Evolutionary conservation across 2,329 filamentous ascomycete genomes (phyloP).

Genomic region (Pseudogymnoascus sp.): DNA sequence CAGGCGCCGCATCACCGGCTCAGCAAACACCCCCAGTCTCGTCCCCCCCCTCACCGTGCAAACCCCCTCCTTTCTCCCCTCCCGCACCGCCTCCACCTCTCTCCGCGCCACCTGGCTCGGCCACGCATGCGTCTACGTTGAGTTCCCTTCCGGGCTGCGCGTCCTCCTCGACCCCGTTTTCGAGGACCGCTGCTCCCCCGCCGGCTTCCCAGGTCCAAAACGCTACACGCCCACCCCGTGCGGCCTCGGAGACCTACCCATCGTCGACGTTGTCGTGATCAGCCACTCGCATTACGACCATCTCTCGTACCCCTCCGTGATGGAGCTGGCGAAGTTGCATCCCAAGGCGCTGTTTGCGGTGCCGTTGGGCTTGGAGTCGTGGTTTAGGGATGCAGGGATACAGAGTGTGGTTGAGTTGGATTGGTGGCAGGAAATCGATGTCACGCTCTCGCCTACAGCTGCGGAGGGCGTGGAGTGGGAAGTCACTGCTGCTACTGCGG

Average conservation of each 20-base stretch:
- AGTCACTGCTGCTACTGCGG: slow-evolving; percentile 18
- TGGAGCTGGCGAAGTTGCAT: slow-evolving; percentile 60
- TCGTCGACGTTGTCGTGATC: slow-evolving; percentile 56
- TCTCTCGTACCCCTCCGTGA: slow-evolving; percentile 67
- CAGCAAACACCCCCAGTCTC: slow-evolving; percentile 41
- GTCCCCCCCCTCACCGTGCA: slow-evolving; percentile 53
- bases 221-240: slow-evolving; percentile 74
- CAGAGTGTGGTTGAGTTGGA: slow-evolving; percentile 79
- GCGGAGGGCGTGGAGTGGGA: slow-evolving; percentile 19
- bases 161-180: slow-evolving; percentile 94
- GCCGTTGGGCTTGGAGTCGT: slow-evolving; percentile 70
- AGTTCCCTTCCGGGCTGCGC: slow-evolving; percentile 77
- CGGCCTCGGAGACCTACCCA: slow-evolving; percentile 66
- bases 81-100: slow-evolving; percentile 40
- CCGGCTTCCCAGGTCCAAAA: slow-evolving; percentile 62
- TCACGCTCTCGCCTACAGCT: slow-evolving; percentile 48
- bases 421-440: slow-evolving; percentile 82
- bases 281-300: slow-evolving; percentile 78
- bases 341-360: slow-evolving; percentile 83
- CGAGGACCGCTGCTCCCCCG: slow-evolving; percentile 74
- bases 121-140: slow-evolving; percentile 88
- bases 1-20: slow-evolving; percentile 20
- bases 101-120: slow-evolving; percentile 90
- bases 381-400: slow-evolving; percentile 68
- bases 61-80: slow-evolving; percentile 49